Evolutionary conservation across 495 filamentous ascomycete species (phyloP), one percentile per base, ranked within the genome.

Genomic region (Glutinoglossum americanum): DNA sequence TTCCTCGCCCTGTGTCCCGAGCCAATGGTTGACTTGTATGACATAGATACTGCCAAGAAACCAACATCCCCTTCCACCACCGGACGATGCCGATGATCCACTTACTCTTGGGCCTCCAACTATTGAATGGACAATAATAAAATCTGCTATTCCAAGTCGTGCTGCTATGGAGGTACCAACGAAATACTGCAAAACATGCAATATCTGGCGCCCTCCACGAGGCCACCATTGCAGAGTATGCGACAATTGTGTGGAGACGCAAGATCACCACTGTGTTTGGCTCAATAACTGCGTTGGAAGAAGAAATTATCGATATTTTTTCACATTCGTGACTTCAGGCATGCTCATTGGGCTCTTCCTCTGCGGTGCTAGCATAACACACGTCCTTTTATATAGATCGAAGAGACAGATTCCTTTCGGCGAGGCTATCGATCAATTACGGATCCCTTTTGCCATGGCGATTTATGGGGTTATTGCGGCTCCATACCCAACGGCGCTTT

Each of bases 231-330:
- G 92, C 70, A 87, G 93, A 57, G 74, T 94, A 32, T 98, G 92
- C 66, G 89, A 98, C 69, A 94, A 90, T 65, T 98, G 92, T 66
- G 79, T 98, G 49, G 92, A 98, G 67, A 96, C 90, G 0, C 89
- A 96, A 62, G 92, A 98, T 65, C 92, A 98, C 64, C 92, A 98
- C 72, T 98, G 92, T 64, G 88, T 97, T 23, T 98, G 93, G 93
- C 80, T 98, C 54, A 98, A 98, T 70, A 98, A 97, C 67, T 98
- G 92, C 68, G 84, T 98, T 48, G 92, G 92, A 6, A 85, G 93
- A 35, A 86, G 92, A 57, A 98, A 98, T 68, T 98, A 98, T 68
- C 88, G 93, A 54, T 98, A 92, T 64, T 98, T 98, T 69, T 94
- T 96, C 64, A 77, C 83, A 21, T 98, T 96, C 69, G 77, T 97